Conservation (phyloP, 208 protist genomes). For the Leishmania martiniquensis region DNA sequence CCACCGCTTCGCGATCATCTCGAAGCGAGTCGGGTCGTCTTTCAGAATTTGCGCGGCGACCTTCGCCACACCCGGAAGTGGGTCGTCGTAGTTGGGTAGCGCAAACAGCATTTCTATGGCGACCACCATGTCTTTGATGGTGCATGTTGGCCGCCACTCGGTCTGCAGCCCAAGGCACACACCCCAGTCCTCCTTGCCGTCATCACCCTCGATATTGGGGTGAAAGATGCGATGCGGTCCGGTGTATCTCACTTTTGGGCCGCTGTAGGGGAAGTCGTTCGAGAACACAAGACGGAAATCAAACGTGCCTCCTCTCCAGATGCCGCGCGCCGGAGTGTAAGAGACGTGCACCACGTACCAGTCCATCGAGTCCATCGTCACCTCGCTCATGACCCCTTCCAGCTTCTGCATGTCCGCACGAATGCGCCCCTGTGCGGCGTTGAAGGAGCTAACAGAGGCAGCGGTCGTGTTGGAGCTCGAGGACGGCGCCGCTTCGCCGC, state of each 20-base stretch:
- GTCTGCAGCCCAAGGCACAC: constrained; percentile 88
- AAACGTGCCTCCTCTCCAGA: constrained; percentile 75
- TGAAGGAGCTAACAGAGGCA: constrained; percentile 28
- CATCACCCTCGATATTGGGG: constrained; percentile 91
- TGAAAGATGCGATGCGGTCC: constrained; percentile 82
- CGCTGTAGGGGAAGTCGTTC: constrained; percentile 79
- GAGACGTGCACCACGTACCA: constrained; percentile 56
- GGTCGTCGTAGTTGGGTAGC: constrained; percentile 82
- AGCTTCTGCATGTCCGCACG: constrained; percentile 68
- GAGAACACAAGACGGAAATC: constrained; percentile 73
- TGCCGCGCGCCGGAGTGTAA: constrained; percentile 40
- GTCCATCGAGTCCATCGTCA: constrained; percentile 50
- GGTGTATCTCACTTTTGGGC: constrained; percentile 78
- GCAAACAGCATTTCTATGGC: constrained; percentile 82
- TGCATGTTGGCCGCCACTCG: constrained; percentile 78
- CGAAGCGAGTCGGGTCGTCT: constrained; percentile 54
- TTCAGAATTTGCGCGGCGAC: constrained; percentile 70
- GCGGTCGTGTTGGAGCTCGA: constrained; percentile 31
- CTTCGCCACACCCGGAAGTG: constrained; percentile 70
- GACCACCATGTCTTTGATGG: constrained; percentile 75
- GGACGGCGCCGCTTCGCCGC: not conserved
- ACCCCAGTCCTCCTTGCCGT: constrained; percentile 62
- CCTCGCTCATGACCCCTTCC: constrained; percentile 47
- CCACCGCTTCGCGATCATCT: constrained; percentile 54
- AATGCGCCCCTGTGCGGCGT: constrained; percentile 53